Evolutionary conservation across 176 grass and related monocot species (phyloP).

Genomic region (maize (Zea mays)): Zm-B73-REFERENCE-NAM-5.0 NC_050103.1:5843001-5843500

Average conservation of each 20-base stretch:
- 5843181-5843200: constrained; percentile 61
- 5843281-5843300: constrained; percentile 23
- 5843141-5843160: constrained; percentile 30
- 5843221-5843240: constrained; percentile 90
- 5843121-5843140: background rate
- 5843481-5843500: background rate
- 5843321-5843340: constrained; percentile 4
- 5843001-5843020: constrained; percentile 83
- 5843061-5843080: constrained; percentile 5
- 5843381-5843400: constrained; percentile 92
- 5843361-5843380: constrained; percentile 84
- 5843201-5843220: constrained; percentile 71
- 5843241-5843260: constrained; percentile 90
- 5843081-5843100: constrained; percentile 39
- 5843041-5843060: constrained; percentile 58
- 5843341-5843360: constrained; percentile 22
- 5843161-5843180: constrained; percentile 38
- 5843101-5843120: constrained; percentile 41
- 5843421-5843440: constrained; percentile 78
- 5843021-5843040: constrained; percentile 57
- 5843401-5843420: constrained; percentile 78
- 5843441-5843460: constrained; percentile 34
- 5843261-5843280: constrained; percentile 20
- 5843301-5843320: constrained; percentile 12
- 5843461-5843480: constrained; percentile 29